A percentile compares a stretch with the other conserved stretches of the same genome.
These are phyloP conservation scores for Hemileccinum impolitum DNA, from an alignment of 768 basidiomycete genomes.

Conservation along the genomic window DNA sequence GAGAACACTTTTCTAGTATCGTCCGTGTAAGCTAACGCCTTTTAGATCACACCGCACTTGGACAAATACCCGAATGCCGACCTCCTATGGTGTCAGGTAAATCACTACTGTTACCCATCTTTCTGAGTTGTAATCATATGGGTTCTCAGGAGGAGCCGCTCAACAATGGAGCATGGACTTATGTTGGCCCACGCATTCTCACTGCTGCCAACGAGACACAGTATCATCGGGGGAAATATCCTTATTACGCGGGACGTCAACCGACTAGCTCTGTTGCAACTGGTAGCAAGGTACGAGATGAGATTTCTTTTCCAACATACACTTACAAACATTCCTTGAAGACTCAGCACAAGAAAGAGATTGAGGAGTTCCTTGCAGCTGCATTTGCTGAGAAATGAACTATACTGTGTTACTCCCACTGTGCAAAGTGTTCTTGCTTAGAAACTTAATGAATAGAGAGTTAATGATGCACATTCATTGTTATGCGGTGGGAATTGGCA, in stretches of 20 bases:
- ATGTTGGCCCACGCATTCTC: conserved; percentile 88
- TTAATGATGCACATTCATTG: conserved; percentile 1
- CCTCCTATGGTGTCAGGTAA: conserved; percentile 86
- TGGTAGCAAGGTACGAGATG: conserved; percentile 70
- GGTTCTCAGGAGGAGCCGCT: conserved; percentile 80
- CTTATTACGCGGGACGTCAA: conserved; percentile 86
- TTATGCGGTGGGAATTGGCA: no score
- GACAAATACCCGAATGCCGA: conserved; percentile 97
- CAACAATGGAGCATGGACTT: conserved; percentile 97
- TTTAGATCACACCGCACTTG: conserved; percentile 83
- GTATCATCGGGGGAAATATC: conserved; percentile 89
- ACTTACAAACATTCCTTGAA: conserved; percentile 25
- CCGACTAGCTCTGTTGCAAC: conserved; percentile 92
- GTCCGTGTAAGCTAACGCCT: conserved; percentile 5
- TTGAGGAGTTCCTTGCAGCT: conserved; percentile 64
- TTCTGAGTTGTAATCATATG: conserved; percentile 2
- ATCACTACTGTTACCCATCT: background rate
- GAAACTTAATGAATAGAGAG: conserved; percentile 7
- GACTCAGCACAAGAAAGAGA: conserved; percentile 88
- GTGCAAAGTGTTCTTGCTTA: background rate
- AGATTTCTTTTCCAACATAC: background rate
- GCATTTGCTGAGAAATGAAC: conserved; percentile 46
- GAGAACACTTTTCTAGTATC: conserved; percentile 23
- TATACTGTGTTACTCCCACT: background rate
- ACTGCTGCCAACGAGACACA: conserved; percentile 90